Base-by-base conservation (phyloP, 129 eudicot genomes). In the Chrysanthemum seticuspe region DNA sequence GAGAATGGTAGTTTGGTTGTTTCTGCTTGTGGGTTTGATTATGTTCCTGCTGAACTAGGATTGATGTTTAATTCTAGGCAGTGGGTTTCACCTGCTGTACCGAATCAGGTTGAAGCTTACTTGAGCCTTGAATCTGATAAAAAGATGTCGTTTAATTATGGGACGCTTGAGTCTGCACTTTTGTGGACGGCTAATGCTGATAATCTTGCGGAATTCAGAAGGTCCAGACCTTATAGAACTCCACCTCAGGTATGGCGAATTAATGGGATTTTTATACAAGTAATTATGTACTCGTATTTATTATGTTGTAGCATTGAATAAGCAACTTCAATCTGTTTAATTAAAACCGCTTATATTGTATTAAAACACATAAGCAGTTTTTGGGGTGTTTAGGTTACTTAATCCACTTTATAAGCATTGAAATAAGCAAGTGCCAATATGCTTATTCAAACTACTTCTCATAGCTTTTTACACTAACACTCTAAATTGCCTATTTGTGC, bases 11-110 rank as follows among this genome's bases (percentile, higher is more conserved):
- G 84, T 68, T 83, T 94, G 84, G 89, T 94, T 10, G 55, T 94
- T 68, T 90, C 91, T 0, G 99, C 96, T 48, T 94, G 96, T 72
- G 99, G 97, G 85, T 94, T 94, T 74, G 97, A 94, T 73, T 90
- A 93, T 0, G 75, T 94, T 63, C 97, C 96, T 65, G 99, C 99
- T 14, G 99, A 90, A 74, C 65, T 90, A 4, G 99, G 99, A 66
- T 34, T 86, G 74, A 31, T 87, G 87, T 94, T 84, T 40, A 82
- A 90, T 74, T 78, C 89, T 0, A 74, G 84, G 77, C 87, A 88
- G 75, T 31, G 36, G 6, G 36, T 31, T 31, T 31, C 36, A 5
- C 1, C 6, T 31, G 36, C 36, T 31, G 36, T 31, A 31, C 36
- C 6, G 36, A 31, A 31, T 31, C 36, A 31, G 36, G 36, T 94